phyloP scores from a whole-genome alignment of 371 early-diverging fungal genomes.

The Circinella minor region DNA sequence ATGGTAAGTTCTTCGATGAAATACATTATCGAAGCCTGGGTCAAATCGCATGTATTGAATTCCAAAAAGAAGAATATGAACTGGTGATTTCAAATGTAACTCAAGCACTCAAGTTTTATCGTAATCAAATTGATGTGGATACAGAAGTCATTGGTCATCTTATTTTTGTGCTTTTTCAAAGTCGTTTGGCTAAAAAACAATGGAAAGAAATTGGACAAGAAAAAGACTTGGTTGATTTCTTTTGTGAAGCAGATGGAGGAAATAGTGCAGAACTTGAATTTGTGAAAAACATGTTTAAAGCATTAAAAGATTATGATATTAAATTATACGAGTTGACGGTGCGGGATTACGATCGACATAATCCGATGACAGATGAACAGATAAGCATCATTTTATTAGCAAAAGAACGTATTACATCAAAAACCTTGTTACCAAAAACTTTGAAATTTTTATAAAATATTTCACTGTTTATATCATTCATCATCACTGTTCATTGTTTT shows the following conservation, averaged over 20 bases:
- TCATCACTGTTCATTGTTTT: too few relatives aligned
- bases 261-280: slow-evolving; percentile 9
- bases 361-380: slow-evolving; percentile 9
- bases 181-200: not conserved
- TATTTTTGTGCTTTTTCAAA: not conserved
- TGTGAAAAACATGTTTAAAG: not conserved
- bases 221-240: not conserved
- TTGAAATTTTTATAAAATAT: not conserved
- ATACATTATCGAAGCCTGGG: slow-evolving; percentile 4
- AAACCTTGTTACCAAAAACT: not conserved
- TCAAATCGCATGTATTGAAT: not conserved
- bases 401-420: not conserved
- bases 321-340: slow-evolving; percentile 2
- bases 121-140: slow-evolving; percentile 1
- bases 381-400: not conserved
- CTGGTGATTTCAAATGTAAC: not conserved
- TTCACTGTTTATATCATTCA: too few relatives aligned
- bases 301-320: not conserved
- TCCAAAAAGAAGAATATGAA: not conserved
- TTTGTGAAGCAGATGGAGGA: not conserved
- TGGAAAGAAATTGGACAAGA: slow-evolving; percentile 10
- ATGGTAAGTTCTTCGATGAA: not conserved
- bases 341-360: slow-evolving; percentile 11
- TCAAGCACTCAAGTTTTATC: not conserved
- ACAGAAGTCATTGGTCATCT: not conserved